Percentiles rank a stretch among this genome's conserved stretches.
Conservation (phyloP, 2,329 filamentous ascomycete genomes). For the Acrocalymma vagum region DNA sequence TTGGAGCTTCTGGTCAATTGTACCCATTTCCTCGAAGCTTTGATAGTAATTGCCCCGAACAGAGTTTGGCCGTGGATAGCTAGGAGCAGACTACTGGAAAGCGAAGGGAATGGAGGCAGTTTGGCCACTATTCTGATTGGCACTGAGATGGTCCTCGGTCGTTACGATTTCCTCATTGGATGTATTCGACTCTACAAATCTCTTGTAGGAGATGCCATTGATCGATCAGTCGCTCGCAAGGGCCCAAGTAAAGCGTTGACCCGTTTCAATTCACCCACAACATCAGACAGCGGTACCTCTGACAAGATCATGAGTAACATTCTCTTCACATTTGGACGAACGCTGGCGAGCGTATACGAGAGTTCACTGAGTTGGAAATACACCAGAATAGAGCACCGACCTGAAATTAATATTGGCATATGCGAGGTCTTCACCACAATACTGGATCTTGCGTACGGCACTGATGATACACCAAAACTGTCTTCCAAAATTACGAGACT, state of each 20-base stretch:
- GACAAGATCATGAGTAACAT: conserved; percentile 79
- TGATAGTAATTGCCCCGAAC: conserved; percentile 77
- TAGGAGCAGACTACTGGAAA: conserved; percentile 80
- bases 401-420: conserved; percentile 73
- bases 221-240: conserved; percentile 73
- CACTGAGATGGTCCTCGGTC: conserved; percentile 78
- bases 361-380: conserved; percentile 89
- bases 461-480: conserved; percentile 67
- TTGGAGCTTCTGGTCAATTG: conserved; percentile 76
- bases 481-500: conserved; percentile 65
- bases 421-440: conserved; percentile 76
- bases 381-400: conserved; percentile 70
- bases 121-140: conserved; percentile 82
- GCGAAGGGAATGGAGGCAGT: conserved; percentile 77
- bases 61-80: conserved; percentile 90
- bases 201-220: conserved; percentile 78
- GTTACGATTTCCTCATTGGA: conserved; percentile 79
- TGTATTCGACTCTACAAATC: conserved; percentile 77
- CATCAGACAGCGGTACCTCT: conserved; percentile 74
- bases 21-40: conserved; percentile 78
- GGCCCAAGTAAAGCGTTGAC: conserved; percentile 61
- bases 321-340: conserved; percentile 75
- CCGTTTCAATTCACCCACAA: conserved; percentile 55
- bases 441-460: conserved; percentile 75
- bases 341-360: conserved; percentile 83